Base-by-base conservation (phyloP, 2,329 filamentous ascomycete species). In the Neurospora sp. region DNA sequence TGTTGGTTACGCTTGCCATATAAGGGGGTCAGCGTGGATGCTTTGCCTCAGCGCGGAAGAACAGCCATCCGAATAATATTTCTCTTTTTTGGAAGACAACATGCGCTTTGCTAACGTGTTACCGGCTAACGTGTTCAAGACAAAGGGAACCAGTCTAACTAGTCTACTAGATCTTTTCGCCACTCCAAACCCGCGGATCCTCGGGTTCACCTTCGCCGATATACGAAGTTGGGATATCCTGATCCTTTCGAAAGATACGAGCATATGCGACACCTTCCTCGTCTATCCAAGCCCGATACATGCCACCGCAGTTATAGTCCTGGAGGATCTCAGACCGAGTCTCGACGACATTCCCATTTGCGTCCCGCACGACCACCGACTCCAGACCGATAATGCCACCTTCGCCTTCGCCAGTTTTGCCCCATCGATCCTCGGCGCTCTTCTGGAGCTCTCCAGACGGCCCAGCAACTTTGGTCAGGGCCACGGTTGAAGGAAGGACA, bases 381-480 rank as follows among this genome's bases (percentile, higher is more conserved):
- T 93, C 91, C 66, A 94, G 91, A 0, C 92, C 93, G 75, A 97
- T 96, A 67, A 97, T 91, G 0, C 93, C 93, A 0, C 92, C 93
- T 76, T 92, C 87, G 0, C 93, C 93, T 77, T 97, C 93, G 2
- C 91, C 91, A 0, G 89, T 91, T 69, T 82, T 84, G 1, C 84
- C 84, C 91, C 92, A 96, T 57, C 92, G 84, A 28, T 89, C 83
- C 0, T 88, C 92, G 0, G 93, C 92, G 72, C 89, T 93, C 73
- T 82, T 85, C 78, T 94, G 87, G 23, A 97, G 82, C 76, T 94
- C 88, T 0, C 93, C 93, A 0, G 84, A 84, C 0, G 86, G 88
- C 0, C 93, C 94, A 0, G 89, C 85, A 10, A 97, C 85, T 23
- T 86, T 85, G 0, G 82, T 82, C 8, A 95, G 78, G 0, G 92